Percentiles rank a stretch among this genome's conserved stretches.
Evolutionary conservation across 192 early-diverging fungal genomes (phyloP).

Genomic region (Gigaspora rosea): DNA sequence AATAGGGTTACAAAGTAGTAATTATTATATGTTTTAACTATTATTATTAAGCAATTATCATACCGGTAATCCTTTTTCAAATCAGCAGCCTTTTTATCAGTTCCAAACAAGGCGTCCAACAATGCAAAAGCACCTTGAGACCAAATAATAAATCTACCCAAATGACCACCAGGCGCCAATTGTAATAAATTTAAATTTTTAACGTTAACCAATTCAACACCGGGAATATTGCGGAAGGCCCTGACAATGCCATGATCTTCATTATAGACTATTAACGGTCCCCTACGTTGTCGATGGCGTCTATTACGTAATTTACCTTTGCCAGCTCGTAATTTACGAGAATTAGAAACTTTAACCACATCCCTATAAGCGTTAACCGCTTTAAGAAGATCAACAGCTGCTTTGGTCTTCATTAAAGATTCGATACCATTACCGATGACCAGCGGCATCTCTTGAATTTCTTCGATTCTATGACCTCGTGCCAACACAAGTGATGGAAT

Average conservation of each 20-base stretch:
- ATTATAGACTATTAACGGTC: constrained; percentile 94
- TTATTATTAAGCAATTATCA: not conserved
- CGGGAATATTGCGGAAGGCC: constrained; percentile 98
- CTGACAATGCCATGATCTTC: constrained; percentile 91
- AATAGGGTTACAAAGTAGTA: not conserved
- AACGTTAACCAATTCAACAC: constrained; percentile 93
- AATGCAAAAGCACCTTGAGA: constrained; percentile 89
- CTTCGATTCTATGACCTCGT: constrained; percentile 94
- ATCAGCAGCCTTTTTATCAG: constrained; percentile 70
- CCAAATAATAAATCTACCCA: constrained; percentile 99
- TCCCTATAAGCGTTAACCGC: constrained; percentile 91
- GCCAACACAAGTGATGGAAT: constrained; percentile 89
- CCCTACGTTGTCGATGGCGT: constrained; percentile 93
- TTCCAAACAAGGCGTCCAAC: constrained; percentile 92
- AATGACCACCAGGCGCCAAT: constrained; percentile 97
- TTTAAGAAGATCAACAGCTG: constrained; percentile 89
- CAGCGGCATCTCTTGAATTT: constrained; percentile 93
- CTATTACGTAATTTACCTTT: constrained; percentile 96
- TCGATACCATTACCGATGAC: constrained; percentile 82
- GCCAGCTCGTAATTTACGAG: constrained; percentile 96
- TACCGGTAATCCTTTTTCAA: constrained; percentile 82
- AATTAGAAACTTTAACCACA: constrained; percentile 91
- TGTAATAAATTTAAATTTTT: constrained; percentile 94
- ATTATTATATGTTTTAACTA: not conserved
- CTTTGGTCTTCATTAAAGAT: constrained; percentile 88